phyloP scores from a whole-genome alignment of 2,329 filamentous ascomycete species.

The Sporothrix brasiliensis region DNA sequence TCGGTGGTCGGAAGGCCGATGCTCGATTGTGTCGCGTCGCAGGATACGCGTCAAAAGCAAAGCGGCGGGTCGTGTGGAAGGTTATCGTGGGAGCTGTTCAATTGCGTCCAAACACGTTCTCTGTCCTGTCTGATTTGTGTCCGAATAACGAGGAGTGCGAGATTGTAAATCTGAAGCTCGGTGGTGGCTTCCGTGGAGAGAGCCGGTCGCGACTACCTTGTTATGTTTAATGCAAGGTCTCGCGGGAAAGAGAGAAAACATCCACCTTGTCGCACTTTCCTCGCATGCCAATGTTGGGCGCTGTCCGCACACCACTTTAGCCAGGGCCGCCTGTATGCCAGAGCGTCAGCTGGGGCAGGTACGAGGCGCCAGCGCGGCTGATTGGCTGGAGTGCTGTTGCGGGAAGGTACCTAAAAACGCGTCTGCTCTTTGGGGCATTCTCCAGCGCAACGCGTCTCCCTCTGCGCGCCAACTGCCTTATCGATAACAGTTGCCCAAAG shows the following conservation, averaged over 20 bases:
- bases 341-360: constrained; percentile 1
- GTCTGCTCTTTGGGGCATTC: constrained; percentile 15
- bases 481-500: constrained; percentile 18
- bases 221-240: constrained; percentile 22
- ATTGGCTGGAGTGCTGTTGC: constrained; percentile 1
- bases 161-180: not conserved
- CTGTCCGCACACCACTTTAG: not conserved
- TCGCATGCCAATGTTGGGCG: not conserved
- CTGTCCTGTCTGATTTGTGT: not conserved
- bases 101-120: not conserved
- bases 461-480: constrained; percentile 20
- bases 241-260: constrained; percentile 12
- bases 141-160: too few species aligned
- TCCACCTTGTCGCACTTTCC: constrained; percentile 11
- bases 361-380: not conserved
- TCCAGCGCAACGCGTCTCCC: constrained; percentile 27
- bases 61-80: not conserved
- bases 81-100: not conserved
- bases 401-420: constrained; percentile 25
- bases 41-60: not conserved
- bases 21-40: constrained; percentile 25
- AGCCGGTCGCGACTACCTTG: constrained; percentile 25
- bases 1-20: not conserved
- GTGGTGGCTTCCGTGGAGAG: constrained; percentile 25
- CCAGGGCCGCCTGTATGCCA: not conserved